Percentiles rank a stretch among this genome's conserved stretches.
Conservation (phyloP, 2,329 filamentous ascomycete species). For the Lachnellula suecica region DNA sequence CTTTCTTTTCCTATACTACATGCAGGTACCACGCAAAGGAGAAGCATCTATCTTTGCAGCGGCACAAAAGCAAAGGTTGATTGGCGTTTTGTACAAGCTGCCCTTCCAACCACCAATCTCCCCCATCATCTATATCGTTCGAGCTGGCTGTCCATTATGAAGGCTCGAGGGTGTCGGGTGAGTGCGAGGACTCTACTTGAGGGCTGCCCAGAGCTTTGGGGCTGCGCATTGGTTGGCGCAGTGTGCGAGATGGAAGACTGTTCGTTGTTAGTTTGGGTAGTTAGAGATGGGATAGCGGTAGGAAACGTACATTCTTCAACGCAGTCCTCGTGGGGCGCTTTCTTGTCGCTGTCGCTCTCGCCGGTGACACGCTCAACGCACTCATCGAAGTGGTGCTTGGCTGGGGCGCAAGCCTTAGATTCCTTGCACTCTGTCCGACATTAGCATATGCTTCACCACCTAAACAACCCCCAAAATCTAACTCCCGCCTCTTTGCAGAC, state of each 20-base stretch:
- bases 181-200: slow-evolving; percentile 67
- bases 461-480: neutral
- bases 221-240: slow-evolving; percentile 92
- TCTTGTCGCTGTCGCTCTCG: slow-evolving; percentile 65
- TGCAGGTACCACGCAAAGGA: slow-evolving; percentile 25
- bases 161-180: slow-evolving; percentile 11
- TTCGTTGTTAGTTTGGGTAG: slow-evolving; percentile 12
- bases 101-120: slow-evolving; percentile 7
- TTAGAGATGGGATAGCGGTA: neutral
- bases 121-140: slow-evolving; percentile 20
- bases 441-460: neutral
- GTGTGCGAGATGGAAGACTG: slow-evolving; percentile 98
- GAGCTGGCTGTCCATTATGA: slow-evolving; percentile 7
- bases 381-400: slow-evolving; percentile 98
- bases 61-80: slow-evolving; percentile 26
- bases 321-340: slow-evolving; percentile 85
- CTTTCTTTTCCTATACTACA: slow-evolving; percentile 33
- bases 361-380: slow-evolving; percentile 90
- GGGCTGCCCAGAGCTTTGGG: slow-evolving; percentile 88
- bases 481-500: neutral
- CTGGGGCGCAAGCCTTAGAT: slow-evolving; percentile 78
- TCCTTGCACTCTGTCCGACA: slow-evolving; percentile 75
- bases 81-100: slow-evolving; percentile 26
- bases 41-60: slow-evolving; percentile 21
- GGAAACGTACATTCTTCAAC: slow-evolving; percentile 92